A percentile compares a stretch with the other conserved stretches of the same genome.
phyloP scores from a whole-genome alignment of 169 alveolate species.

The Perkinsus marinus region DNA sequence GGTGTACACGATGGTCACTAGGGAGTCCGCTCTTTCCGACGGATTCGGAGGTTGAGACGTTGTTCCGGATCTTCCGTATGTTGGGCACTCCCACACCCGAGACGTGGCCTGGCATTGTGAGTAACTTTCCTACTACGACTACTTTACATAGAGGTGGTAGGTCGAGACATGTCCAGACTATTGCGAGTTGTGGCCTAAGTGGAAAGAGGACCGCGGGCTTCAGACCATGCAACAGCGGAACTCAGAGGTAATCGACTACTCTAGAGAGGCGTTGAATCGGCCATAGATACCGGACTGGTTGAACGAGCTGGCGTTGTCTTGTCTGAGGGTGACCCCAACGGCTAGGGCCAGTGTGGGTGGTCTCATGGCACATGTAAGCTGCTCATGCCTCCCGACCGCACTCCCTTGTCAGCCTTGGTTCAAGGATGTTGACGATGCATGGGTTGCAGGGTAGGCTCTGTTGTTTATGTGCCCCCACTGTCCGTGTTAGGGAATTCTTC shows the following conservation, averaged over 20 bases:
- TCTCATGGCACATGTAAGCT: not conserved
- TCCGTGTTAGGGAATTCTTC: not conserved
- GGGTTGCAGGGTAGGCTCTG: not conserved
- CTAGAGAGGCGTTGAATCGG: not conserved
- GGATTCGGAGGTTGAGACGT: conserved; percentile 64
- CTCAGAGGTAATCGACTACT: not conserved
- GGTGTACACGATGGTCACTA: conserved; percentile 25
- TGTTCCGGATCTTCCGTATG: conserved; percentile 53
- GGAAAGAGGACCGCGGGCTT: not conserved
- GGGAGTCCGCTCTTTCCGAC: conserved; percentile 60
- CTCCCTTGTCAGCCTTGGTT: not conserved
- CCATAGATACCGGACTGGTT: not conserved
- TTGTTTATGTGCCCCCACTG: not conserved
- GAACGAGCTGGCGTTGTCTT: not conserved
- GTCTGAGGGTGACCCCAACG: not conserved
- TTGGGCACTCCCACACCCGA: conserved; percentile 52
- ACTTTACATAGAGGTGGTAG: not conserved
- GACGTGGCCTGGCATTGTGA: conserved; percentile 55
- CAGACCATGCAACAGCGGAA: not conserved
- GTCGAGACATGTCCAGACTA: not conserved
- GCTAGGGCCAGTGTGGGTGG: not conserved
- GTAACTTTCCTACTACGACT: not conserved
- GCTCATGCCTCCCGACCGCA: not conserved
- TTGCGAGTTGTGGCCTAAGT: not conserved
- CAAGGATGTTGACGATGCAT: not conserved